phyloP scores from a whole-genome alignment of 139 green algal genomes.

The Volvox africanus region DNA sequence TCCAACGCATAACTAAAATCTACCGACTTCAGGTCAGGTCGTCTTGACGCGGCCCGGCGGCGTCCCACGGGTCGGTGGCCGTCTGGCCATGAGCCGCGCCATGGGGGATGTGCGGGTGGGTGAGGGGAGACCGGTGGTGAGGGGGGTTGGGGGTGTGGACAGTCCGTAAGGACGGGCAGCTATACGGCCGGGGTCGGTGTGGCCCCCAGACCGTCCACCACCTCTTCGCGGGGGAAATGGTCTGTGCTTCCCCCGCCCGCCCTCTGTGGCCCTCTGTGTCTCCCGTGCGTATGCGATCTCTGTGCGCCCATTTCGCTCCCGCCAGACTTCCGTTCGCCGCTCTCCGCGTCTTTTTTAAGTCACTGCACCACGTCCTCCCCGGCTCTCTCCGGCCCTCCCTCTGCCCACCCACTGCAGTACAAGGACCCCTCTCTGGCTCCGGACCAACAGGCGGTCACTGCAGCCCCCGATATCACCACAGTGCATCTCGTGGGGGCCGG shows the following conservation, averaged over 20 bases:
- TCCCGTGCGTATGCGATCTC: no score
- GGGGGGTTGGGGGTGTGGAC: neutral
- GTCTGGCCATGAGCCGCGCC: conserved; percentile 67
- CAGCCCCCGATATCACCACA: conserved; percentile 60
- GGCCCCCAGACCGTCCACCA: no score
- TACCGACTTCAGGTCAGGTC: neutral
- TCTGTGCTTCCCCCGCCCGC: no score
- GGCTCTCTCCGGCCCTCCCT: neutral
- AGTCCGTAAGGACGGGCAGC: no score
- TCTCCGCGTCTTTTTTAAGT: neutral
- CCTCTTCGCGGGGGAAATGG: no score
- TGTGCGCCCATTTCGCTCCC: no score
- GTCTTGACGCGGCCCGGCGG: conserved; percentile 30
- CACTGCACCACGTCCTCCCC: neutral
- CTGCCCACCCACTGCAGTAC: conserved; percentile 1
- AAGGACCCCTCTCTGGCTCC: conserved; percentile 66
- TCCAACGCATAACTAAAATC: neutral
- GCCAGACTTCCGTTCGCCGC: no score
- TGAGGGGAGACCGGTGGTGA: neutral
- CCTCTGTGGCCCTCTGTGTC: no score
- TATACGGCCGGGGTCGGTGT: no score
- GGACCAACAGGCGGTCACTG: conserved; percentile 71
- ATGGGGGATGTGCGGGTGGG: conserved; percentile 65
- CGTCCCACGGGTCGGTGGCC: conserved; percentile 48
- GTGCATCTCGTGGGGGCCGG: neutral